Base-by-base conservation (phyloP, 2,329 filamentous ascomycete genomes). In the Ceratocystis ficicola region DNA sequence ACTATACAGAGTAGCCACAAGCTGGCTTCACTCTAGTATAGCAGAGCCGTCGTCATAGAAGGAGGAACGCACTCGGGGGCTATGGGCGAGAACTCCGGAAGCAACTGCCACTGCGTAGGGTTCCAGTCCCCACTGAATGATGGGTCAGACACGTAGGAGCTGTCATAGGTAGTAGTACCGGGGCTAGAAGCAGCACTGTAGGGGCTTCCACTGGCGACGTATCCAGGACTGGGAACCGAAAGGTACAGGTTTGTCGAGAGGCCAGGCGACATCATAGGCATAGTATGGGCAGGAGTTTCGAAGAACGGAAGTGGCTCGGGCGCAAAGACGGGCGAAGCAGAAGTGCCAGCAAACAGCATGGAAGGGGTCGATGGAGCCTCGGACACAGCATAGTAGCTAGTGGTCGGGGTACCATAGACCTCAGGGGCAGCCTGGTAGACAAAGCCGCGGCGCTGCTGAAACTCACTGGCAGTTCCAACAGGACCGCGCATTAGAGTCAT, bases 21-120 rank as follows among this genome's bases (percentile, higher is more conserved):
- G 48, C 36, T 60, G 62, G 66, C 62, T 55, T 62, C 60, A 41
- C 44, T 62, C 44, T 67, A 55, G 28, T 61, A 67, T 15, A 67
- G 62, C 46, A 65, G 66, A 64, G 62, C 52, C 55, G 59, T 60
- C 62, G 55, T 61, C 62, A 64, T 62, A 44, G 55, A 67, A 67
- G 66, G 62, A 61, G 52, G 62, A 64, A 67, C 66, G 66, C 66
- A 67, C 66, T 67, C 66, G 55, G 66, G 55, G 55, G 62, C 66
- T 55, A 67, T 63, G 46, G 55, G 41, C 66, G 63, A 61, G 60
- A 50, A 64, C 50, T 64, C 63, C 30, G 63, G 48, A 32, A 64
- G 30, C 48, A 64, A 30, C 50, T 55, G 63, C 63, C 63, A 64
- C 63, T 30, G 63, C 55, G 52, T 22, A 22, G 63, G 30, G 22